These are phyloP conservation scores for Penicillium fimorum DNA, from an alignment of 495 filamentous ascomycete genomes.

Conservation along the genomic window DNA sequence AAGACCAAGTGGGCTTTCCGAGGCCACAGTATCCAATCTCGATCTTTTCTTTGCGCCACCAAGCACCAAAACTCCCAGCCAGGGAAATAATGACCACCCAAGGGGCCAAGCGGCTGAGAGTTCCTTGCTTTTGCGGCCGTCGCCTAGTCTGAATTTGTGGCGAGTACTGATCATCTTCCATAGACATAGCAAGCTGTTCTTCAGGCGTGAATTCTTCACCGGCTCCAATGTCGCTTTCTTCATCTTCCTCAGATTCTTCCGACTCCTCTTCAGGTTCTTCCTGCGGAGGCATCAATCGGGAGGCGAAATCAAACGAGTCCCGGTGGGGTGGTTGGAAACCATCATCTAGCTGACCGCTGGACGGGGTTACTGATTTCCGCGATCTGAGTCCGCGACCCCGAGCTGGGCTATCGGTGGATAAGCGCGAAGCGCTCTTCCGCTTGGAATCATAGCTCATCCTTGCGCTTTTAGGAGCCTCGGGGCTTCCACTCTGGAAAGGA, in stretches of 20 bases:
- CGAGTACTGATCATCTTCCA: constrained; percentile 52
- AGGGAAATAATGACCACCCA: constrained; percentile 65
- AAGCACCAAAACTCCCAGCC: constrained; percentile 67
- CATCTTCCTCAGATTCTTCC: constrained; percentile 40
- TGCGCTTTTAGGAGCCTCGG: constrained; percentile 35
- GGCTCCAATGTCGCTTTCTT: constrained; percentile 50
- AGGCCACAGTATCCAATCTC: constrained; percentile 93
- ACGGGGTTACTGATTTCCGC: constrained; percentile 36
- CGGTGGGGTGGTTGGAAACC: constrained; percentile 35
- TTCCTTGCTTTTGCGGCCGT: constrained; percentile 34
- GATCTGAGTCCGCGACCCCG: constrained; percentile 37
- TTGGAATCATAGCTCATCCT: constrained; percentile 45
- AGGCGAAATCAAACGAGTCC: constrained; percentile 48
- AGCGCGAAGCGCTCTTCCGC: constrained; percentile 47
- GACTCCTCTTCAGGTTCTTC: constrained; percentile 37
- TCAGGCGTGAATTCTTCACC: constrained; percentile 95
- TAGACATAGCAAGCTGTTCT: constrained; percentile 74
- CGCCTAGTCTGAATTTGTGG: constrained; percentile 33
- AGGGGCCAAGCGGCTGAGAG: constrained; percentile 51
- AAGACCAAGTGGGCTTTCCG: constrained; percentile 60
- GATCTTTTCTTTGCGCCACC: constrained; percentile 92
- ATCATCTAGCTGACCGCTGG: constrained; percentile 39
- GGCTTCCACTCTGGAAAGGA: constrained; percentile 87
- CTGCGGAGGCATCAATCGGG: constrained; percentile 23
- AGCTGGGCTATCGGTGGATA: constrained; percentile 36